Evolutionary conservation across 2,329 filamentous ascomycete species (phyloP).

Genomic region (Trichoderma hamatum): DNA sequence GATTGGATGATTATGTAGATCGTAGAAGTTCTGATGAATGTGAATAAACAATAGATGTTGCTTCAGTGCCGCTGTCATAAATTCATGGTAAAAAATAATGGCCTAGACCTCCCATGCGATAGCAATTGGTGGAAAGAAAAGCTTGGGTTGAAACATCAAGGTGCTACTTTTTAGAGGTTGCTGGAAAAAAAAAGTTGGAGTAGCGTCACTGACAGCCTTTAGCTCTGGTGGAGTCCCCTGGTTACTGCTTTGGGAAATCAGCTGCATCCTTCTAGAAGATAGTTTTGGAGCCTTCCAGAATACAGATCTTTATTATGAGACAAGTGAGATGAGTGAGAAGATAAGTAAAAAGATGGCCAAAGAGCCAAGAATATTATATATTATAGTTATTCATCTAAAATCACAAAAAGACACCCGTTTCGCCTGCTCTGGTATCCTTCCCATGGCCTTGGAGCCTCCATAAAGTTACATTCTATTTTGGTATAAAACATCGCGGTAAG

Average conservation of each 20-base stretch:
- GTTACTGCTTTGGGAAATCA: conserved; percentile 5
- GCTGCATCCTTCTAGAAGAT: conserved; percentile 9
- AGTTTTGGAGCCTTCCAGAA: background rate
- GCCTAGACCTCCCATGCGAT: background rate
- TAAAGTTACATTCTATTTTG: background rate
- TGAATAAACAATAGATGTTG: background rate
- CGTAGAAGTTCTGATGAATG: background rate
- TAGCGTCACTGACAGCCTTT: conserved; percentile 19
- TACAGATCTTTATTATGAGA: background rate
- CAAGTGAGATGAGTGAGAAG: background rate
- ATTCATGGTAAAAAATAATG: background rate
- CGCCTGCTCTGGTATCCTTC: background rate
- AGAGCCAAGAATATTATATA: conserved; percentile 1
- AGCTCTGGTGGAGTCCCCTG: conserved; percentile 10
- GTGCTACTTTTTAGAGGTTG: background rate
- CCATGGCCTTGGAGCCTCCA: background rate
- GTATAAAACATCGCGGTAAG: background rate
- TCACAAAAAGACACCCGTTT: background rate
- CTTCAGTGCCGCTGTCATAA: background rate
- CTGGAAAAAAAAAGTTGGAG: conserved; percentile 14
- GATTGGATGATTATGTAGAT: background rate
- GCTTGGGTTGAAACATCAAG: background rate
- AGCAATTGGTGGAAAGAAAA: background rate
- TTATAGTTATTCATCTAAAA: conserved; percentile 2
- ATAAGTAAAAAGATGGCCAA: background rate